Evolutionary conservation across 257 asterid genomes (phyloP).

Genomic region (Lantana camara): DNA sequence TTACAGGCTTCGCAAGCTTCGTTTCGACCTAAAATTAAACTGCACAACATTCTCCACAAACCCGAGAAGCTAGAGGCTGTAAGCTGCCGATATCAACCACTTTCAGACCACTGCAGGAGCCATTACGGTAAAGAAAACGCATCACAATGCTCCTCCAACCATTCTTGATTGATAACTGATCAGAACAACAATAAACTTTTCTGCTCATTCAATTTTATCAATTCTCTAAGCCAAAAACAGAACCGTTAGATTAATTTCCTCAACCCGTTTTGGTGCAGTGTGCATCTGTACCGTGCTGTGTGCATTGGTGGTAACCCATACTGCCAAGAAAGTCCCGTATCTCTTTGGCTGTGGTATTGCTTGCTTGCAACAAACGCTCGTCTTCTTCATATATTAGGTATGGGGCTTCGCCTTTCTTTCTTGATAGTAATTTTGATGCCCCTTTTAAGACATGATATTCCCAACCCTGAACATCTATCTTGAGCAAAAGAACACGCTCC

Average conservation of each 20-base stretch:
- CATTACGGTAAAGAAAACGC: constrained; percentile 18
- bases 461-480: constrained; percentile 99
- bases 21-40: neutral
- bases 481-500: constrained; percentile 69
- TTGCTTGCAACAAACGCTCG: constrained; percentile 84
- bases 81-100: neutral
- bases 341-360: constrained; percentile 86
- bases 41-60: constrained; percentile 13
- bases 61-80: constrained; percentile 6
- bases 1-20: neutral
- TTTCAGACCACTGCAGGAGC: neutral
- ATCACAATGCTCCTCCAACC: constrained; percentile 16
- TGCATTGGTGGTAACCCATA: constrained; percentile 78
- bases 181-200: constrained; percentile 8
- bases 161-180: neutral
- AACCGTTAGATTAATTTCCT: constrained; percentile 7
- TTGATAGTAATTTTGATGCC: constrained; percentile 74
- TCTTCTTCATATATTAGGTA: constrained; percentile 96
- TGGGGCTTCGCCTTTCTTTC: constrained; percentile 88
- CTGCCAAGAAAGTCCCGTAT: constrained; percentile 68
- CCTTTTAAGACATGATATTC: constrained; percentile 96
- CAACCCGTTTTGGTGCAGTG: constrained; percentile 86
- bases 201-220: constrained; percentile 7
- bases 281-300: constrained; percentile 83
- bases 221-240: constrained; percentile 6